Base-by-base conservation (phyloP, 2,329 filamentous ascomycete species). In the Cladophialophora bantiana region DNA sequence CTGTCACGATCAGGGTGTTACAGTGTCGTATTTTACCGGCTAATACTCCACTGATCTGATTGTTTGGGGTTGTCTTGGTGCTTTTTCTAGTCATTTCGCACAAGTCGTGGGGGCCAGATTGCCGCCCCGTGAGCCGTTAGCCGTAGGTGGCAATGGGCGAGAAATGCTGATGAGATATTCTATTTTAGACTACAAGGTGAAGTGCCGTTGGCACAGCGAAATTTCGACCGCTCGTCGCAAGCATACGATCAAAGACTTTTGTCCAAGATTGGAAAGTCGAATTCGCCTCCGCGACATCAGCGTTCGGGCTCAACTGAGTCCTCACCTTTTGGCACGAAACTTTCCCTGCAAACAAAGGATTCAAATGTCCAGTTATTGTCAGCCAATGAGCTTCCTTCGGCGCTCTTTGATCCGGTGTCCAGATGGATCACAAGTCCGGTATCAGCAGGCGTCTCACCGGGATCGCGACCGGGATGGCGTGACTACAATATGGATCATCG, bases 211-310 rank as follows among this genome's bases (percentile, higher is more conserved):
- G 87, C 86, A 55, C 82, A 85, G 69, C 80, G 83, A 68, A 83
- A 85, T 55, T 82, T 88, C 48, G 83, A 86, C 70, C 83, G 81
- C 64, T 88, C 86, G 2, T 88, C 85, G 31, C 84, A 88, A 73
- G 85, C 83, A 36, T 89, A 89, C 76, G 87, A 89, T 73, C 85
- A 88, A 74, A 84, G 87, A 68, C 77, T 89, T 12, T 77, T 89
- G 32, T 87, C 85, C 57, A 88, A 87, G 71, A 88, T 89, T 66
- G 86, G 86, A 36, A 86, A 86, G 55, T 83, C 85, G 5, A 84
- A 84, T 64, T 86, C 86, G 7, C 83, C 84, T 32, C 83, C 84
- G 18, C 79, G 84, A 58, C 79, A 75, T 61, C 40, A 78, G 73
- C 76, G 68, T 74, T 74, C 38, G 59, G 72, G 67, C 65, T 75